Evolutionary conservation across 108 stramenopile genomes (phyloP).

Genomic region (Nannochloropsis gaditana): DNA sequence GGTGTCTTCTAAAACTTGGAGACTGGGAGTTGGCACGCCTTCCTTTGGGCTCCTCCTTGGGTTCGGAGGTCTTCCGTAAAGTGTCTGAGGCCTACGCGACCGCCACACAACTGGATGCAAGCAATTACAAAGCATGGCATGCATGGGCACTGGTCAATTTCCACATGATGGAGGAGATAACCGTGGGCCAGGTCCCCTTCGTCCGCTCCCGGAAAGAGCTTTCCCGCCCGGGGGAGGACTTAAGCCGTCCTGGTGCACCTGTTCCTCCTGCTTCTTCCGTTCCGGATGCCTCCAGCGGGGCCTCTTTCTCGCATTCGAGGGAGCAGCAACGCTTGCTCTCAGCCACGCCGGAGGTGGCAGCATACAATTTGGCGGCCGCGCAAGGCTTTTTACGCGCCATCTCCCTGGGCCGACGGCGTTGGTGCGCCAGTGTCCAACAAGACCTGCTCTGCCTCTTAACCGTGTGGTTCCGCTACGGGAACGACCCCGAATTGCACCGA

Average conservation of each 20-base stretch:
- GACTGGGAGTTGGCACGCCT: slow-evolving; percentile 42
- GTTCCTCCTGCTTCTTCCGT: too few relatives aligned
- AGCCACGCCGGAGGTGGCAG: slow-evolving; percentile 47
- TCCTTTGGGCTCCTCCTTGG: slow-evolving; percentile 6
- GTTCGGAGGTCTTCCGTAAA: slow-evolving; percentile 22
- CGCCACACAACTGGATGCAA: slow-evolving; percentile 62
- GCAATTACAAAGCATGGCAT: slow-evolving; percentile 90
- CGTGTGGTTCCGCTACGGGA: slow-evolving; percentile 89
- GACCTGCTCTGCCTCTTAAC: slow-evolving; percentile 91
- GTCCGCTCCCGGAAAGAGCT: slow-evolving; percentile 22
- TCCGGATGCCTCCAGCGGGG: not conserved
- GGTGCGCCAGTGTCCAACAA: slow-evolving; percentile 89
- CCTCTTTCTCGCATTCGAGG: not conserved
- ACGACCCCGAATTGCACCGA: slow-evolving; percentile 62
- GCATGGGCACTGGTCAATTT: slow-evolving; percentile 95
- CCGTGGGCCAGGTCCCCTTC: slow-evolving; percentile 41
- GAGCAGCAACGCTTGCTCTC: not conserved
- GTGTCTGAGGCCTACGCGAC: slow-evolving; percentile 37
- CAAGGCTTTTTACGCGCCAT: slow-evolving; percentile 82
- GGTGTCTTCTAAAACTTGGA: slow-evolving; percentile 18
- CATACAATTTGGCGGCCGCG: slow-evolving; percentile 54
- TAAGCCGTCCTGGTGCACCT: not conserved
- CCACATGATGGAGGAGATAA: slow-evolving; percentile 74
- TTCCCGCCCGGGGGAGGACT: not conserved
- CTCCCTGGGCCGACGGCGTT: slow-evolving; percentile 75